These are phyloP conservation scores for Areca catechu DNA, from an alignment of 176 grass and related monocot genomes.

Conservation along the genomic window DNA sequence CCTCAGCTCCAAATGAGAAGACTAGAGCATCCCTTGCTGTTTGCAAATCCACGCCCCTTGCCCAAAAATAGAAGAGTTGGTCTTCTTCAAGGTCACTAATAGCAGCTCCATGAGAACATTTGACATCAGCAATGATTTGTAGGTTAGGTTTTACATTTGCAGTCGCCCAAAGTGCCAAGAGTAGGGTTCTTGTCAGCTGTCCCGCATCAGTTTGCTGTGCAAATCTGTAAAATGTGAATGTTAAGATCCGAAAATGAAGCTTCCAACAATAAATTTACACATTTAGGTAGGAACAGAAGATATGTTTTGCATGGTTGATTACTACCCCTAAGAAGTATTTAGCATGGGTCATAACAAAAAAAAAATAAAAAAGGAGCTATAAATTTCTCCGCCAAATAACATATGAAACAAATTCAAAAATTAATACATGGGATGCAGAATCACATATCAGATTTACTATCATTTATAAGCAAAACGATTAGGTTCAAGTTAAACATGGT, in stretches of 20 bases:
- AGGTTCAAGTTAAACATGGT: too few species aligned
- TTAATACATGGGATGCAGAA: too few species aligned
- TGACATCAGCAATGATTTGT: slow-evolving; percentile 97
- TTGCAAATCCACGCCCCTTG: slow-evolving; percentile 53
- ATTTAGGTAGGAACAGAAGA: too few species aligned
- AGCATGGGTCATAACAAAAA: too few species aligned
- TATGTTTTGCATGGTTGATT: too few species aligned
- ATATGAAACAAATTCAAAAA: too few species aligned
- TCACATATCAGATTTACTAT: too few species aligned
- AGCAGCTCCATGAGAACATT: slow-evolving; percentile 88
- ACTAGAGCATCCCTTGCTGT: slow-evolving; percentile 72
- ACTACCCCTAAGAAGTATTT: too few species aligned
- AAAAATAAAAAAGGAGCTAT: too few species aligned
- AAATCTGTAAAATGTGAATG: slow-evolving; percentile 28
- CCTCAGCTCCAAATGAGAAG: slow-evolving; percentile 75
- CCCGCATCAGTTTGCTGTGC: slow-evolving; percentile 85
- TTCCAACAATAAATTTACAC: background rate
- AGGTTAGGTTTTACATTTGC: slow-evolving; percentile 95
- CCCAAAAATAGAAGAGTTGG: slow-evolving; percentile 78
- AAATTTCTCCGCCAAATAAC: too few species aligned
- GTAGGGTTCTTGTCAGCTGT: slow-evolving; percentile 70
- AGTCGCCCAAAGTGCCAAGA: slow-evolving; percentile 64
- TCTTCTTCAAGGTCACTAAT: slow-evolving; percentile 82
- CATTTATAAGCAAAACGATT: too few species aligned
- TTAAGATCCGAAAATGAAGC: background rate